Base-by-base conservation (phyloP, 192 early-diverging fungal species). In the Backusella australiensis region DNA sequence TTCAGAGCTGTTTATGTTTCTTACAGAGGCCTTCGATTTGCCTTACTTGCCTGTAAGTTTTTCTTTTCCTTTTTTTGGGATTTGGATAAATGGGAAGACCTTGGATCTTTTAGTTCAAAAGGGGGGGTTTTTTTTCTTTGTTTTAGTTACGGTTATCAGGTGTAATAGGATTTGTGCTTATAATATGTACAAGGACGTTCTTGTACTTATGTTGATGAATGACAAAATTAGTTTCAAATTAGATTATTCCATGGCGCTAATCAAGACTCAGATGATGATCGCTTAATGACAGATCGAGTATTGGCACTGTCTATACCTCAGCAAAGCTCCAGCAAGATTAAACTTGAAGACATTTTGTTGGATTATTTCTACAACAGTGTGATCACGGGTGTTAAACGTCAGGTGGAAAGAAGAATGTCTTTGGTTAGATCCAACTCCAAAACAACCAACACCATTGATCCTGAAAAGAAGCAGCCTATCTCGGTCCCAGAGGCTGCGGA, bases 191-290 rank as follows among this genome's bases (percentile, higher is more conserved):
- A 44, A 44, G 15, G 0, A 44, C 9, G 38, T 14, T 44, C 4
- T 1, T 44, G 42, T 44, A 49, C 65, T 67, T 34, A 17, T 67
- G 14, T 34, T 67, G 26, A 67, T 34, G 34, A 67, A 34, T 34
- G 56, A 63, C 56, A 63, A 63, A n/a, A 68, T 38, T 38, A 68
- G 67, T 68, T 68, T 68, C 67, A 68, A 36, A 38, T 68, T 68
- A 34, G 67, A 68, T 68, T 68, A 21, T 38, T 68, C n/a, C 67
- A 68, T 68, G 67, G 67, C 15, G 67, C 34, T 34, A 68, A 68
- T 36, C 34, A 68, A 68, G 67, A 68, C 19, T 68, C 35, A 3
- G 35, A 68, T 68, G 67, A 68, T 21, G 35, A 36, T 38, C 32
- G 34, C 6, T 36, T 36, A 34, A 68, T 38, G 35, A 68, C 67